Evolutionary conservation across 257 asterid genomes (phyloP), one percentile per base, ranked within the genome.

Genomic region (Haberlea rhodopensis): DNA sequence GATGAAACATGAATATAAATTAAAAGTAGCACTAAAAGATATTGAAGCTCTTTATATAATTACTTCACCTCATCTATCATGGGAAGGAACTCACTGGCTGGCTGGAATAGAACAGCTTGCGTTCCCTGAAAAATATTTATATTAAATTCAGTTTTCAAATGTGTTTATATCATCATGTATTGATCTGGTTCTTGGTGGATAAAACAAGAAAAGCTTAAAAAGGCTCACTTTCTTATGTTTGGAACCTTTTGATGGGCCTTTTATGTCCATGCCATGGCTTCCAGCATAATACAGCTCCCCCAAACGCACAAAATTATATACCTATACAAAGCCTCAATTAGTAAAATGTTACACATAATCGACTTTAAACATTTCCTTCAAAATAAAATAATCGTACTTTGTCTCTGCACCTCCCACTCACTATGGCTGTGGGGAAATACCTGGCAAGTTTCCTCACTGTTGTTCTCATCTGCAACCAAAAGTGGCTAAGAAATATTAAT

Each of bases 221-320:
- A 26, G 48, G 43, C 87, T 74, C 52, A 85, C 98, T 80, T 83
- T 85, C 60, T 62, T 80, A 76, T 76, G 79, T 75, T 84, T 84
- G 78, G 85, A 82, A 70, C 88, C 91, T 78, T 84, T 91, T 24
- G 95, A 88, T 71, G 98, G 98, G 69, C 95, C 98, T 79, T 87
- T 89, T 63, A 91, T 91, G 88, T 91, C 98, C 98, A 91, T 91
- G 21, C 98, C 98, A 79, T 91, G 98, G 83, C 98, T 91, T 60
- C 98, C 98, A 62, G 98, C 98, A 67, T 91, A 91, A 80, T 89
- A 91, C 86, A 91, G 83, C 82, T 91, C 98, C 64, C 91, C 85
- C 76, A 91, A 78, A 48, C 87, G 83, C 73, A 91, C 96, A 80
- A 89, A 91, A 45, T 78, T 82, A 58, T 91, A 89, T 7, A 91